Evolutionary conservation across 2,329 filamentous ascomycete genomes (phyloP), one percentile per base, ranked within the genome.

Genomic region (Colletotrichum nymphaeae): DNA sequence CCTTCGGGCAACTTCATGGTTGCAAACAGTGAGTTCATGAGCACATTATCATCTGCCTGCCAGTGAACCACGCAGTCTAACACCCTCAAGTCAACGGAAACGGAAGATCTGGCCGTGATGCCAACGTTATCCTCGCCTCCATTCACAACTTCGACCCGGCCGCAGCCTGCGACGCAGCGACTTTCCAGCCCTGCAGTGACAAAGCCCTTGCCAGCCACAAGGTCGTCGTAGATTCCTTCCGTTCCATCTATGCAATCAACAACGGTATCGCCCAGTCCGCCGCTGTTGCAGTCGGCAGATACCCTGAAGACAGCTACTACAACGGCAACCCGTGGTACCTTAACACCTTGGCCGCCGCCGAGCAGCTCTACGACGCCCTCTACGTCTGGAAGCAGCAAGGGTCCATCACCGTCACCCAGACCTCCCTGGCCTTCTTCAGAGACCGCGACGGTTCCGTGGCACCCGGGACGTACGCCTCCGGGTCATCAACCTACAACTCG

Each of bases 241-340:
- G 94, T 26, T 78, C 86, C 0, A 84, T 93, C 70, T 95, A 95
- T 80, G 78, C 82, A 16, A 86, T 96, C 83, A 97, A 97, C 84
- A 85, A 84, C 5, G 92, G 91, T 5, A 90, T 92, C 63, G 77
- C 88, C 2, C 81, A 87, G 37, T 91, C 92, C 24, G 81, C 83
- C 19, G 92, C 92, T 8, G 86, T 91, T 11, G 88, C 90, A 7
- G 84, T 93, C 6, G 93, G 93, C 57, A 86, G 93, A 73, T 94
- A 95, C 79, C 83, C 91, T 0, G 92, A 94, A 80, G 94, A 97
- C 77, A 82, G 86, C 4, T 97, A 96, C 82, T 93, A 92, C 81
- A 90, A 90, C 73, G 94, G 93, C 1, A 95, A 97, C 80, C 94
- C 94, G 1, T 97, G 94, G 94, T 94, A 95, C 77, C 87, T 96